These are phyloP conservation scores for Carex littledalei DNA, from an alignment of 176 grass and related monocot genomes.

Conservation along the genomic window DNA sequence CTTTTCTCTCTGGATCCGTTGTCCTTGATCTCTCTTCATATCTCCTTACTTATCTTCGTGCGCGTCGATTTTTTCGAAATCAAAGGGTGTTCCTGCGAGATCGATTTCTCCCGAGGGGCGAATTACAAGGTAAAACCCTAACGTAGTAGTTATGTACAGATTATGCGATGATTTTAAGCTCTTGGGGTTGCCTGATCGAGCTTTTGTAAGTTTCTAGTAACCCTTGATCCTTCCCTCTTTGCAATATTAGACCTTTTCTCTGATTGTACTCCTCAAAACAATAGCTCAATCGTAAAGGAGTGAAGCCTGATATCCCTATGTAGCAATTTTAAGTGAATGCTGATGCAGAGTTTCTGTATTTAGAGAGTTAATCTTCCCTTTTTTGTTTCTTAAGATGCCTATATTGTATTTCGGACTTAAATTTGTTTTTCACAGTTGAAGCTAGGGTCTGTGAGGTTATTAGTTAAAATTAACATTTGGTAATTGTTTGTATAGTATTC, in stretches of 20 bases:
- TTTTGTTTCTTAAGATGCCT: not conserved
- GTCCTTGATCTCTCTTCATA: conserved; percentile 5
- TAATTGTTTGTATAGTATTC: not conserved
- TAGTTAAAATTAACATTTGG: not conserved
- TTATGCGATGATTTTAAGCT: not conserved
- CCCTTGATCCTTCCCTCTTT: not conserved
- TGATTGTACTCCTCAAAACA: not conserved
- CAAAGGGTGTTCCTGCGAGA: not conserved
- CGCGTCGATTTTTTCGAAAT: not conserved
- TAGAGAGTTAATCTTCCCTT: not conserved
- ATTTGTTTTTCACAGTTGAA: not conserved
- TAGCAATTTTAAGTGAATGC: not conserved
- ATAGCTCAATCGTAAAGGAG: not conserved
- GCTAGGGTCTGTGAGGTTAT: not conserved
- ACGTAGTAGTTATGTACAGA: not conserved
- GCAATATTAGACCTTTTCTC: not conserved
- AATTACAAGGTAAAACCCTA: conserved; percentile 22
- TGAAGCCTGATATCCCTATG: not conserved
- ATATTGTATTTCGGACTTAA: not conserved
- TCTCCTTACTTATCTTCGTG: not conserved
- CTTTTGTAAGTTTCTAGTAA: not conserved
- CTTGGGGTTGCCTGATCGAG: not conserved
- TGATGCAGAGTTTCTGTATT: conserved; percentile 11
- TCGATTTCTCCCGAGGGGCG: not conserved
- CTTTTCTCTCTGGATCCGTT: not conserved